phyloP scores from a whole-genome alignment of 306 rosid genomes.

The Vigna radiata region DNA sequence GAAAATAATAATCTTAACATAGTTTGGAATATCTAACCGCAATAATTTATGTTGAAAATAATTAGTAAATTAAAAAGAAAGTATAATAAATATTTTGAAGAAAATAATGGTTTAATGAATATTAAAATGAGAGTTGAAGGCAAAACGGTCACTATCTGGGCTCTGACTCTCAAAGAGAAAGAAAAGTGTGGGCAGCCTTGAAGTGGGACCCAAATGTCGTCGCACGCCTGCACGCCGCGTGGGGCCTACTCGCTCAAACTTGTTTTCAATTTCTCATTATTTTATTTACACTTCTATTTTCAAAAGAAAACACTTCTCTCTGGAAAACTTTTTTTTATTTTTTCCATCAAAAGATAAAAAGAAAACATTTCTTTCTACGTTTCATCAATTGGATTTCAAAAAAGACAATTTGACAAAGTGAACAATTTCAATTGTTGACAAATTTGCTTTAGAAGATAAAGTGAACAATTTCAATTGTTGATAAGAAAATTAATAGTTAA shows the following conservation, averaged over 20 bases:
- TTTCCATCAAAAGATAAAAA: too few species aligned
- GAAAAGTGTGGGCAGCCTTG: conserved; percentile 25
- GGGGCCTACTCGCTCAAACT: conserved; percentile 71
- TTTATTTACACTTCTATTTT: conserved; percentile 12
- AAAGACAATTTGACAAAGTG: not conserved
- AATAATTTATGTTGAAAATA: too few species aligned
- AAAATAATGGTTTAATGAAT: not conserved
- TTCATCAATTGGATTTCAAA: not conserved
- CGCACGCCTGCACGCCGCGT: conserved; percentile 93
- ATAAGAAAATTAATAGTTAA: too few species aligned
- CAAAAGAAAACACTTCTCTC: not conserved
- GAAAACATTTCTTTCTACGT: not conserved
- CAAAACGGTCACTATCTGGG: conserved; percentile 65
- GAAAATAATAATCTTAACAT: too few species aligned
- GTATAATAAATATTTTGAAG: too few species aligned
- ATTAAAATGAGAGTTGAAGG: not conserved
- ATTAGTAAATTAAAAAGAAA: too few species aligned
- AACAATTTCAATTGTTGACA: too few species aligned
- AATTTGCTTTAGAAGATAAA: too few species aligned
- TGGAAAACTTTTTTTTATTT: not conserved
- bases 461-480: too few species aligned
- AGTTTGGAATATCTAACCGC: too few species aligned
- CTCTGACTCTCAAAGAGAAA: conserved; percentile 79
- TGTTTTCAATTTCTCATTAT: conserved; percentile 19
- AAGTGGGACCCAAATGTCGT: conserved; percentile 58